Base-by-base conservation (phyloP, 225 moss, liverwort and hornwort species). In the Ulota crispa region DNA sequence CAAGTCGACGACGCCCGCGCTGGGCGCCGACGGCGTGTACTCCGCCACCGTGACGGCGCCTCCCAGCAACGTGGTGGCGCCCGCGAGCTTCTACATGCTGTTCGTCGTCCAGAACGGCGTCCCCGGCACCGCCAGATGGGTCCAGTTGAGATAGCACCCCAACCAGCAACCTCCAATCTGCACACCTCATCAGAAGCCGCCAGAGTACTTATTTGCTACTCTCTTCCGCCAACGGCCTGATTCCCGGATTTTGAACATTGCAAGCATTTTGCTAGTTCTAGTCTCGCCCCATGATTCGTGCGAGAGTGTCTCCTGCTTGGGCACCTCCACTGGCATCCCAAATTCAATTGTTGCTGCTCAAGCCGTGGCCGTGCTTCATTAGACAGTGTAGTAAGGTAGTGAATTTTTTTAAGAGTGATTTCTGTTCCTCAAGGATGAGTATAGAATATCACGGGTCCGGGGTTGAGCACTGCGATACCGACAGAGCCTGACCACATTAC, bases 1-100 rank as follows among this genome's bases (percentile, higher is more conserved):
- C 1, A 64, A 70, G 7, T 68, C 76, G 5, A 60, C 91, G 23
- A 8, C 0, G 20, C 89, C 93, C 5, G 41, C 7, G 6, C 64
- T 73, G 26, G 86, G 57, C 1, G 37, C 12, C 1, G 84, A 45
- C 8, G 85, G 78, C 1, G 18, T 80, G 6, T 92, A 90, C 83
- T 81, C 86, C 16, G 70, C 82, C 1, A 89, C 83, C 1, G 87
- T 86, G 21, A 68, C 89, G 7, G 85, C 95, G 4, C 95, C 97
- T 5, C 71, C 85, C 2, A 88, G 45, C 68, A 72, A 81, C 71
- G 56, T 10, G 12, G 54, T 91, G 26, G 95, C 94, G 7, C 97
- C 89, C 82, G 64, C 90, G 6, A 85, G 92, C 67, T 94, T 89
- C 73, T 95, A 97, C 82, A 93, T 94, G 92, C 88, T 97, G 4